Base-by-base conservation (phyloP, 2,329 filamentous ascomycete genomes). In the Pestalotiopsis sp. region DNA sequence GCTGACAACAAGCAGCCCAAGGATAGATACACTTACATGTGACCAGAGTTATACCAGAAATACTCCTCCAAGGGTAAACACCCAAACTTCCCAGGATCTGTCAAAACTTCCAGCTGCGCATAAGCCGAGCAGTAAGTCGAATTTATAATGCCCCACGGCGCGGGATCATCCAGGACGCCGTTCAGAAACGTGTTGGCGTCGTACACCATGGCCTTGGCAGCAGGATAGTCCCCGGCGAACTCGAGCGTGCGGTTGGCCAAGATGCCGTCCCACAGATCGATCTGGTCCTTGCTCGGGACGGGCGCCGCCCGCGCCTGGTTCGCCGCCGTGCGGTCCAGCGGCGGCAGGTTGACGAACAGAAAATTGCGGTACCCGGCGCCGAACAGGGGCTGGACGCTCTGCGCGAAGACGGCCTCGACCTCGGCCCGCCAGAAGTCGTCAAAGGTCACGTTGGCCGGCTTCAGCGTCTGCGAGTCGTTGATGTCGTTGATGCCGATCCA, bases 401-500 rank as follows among this genome's bases (percentile, higher is more conserved):
- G 68, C 17, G 76, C 69, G 68, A 86, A 84, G 1, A 85, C 77
- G 0, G 80, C 77, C 3, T 65, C 65, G 52, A 84, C 80, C 4
- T 87, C 75, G 13, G 76, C 73, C 4, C 81, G 75, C 73, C 87
- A 87, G 70, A 85, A 82, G 0, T 73, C 75, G 3, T 79, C 77
- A 69, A 86, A 87, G 11, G 80, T 77, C 12, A 83, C 75, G 9
- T 72, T 79, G 38, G 77, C 79, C 61, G 81, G 82, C 52, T 82
- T 80, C 14, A 77, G 12, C 20, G 25, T 59, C n/a, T 41, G 79
- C 6, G 82, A 82, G 72, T 89, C 86, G 70, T 80, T 82, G 70
- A 89, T 86, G 68, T 89, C 87, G 73, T 89, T 89, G 68, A 88
- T 81, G 1, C 85, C 87, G 62, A 88, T 89, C 83, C 84, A 89